phyloP scores from a whole-genome alignment of 106 monocot species.

The Cymbidium sinense region DNA sequence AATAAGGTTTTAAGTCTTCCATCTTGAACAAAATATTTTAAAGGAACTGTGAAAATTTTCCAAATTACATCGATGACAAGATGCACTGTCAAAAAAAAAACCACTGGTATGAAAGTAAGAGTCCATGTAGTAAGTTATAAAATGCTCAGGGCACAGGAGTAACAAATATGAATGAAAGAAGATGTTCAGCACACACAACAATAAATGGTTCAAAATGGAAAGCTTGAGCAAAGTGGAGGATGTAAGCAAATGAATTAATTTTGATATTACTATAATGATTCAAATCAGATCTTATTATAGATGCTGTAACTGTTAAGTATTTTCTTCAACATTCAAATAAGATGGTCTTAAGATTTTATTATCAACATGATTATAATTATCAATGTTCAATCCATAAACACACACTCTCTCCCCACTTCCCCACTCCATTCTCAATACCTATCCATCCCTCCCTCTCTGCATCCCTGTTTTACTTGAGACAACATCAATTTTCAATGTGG shows the following conservation, averaged over 20 bases:
- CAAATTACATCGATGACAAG: not conserved
- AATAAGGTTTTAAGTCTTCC: not conserved
- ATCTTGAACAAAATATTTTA: not conserved
- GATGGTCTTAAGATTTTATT: not conserved
- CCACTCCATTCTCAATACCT: not conserved
- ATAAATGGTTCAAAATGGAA: not conserved
- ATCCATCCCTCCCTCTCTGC: not conserved
- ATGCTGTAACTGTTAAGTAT: too few species aligned
- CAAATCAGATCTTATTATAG: not conserved
- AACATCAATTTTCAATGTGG: not conserved
- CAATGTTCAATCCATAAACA: too few species aligned
- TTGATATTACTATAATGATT: not conserved
- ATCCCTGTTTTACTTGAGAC: not conserved
- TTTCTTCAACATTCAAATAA: slow-evolving; percentile 1
- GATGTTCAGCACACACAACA: not conserved
- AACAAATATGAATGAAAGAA: slow-evolving; percentile 2
- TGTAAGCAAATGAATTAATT: not conserved
- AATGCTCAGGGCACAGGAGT: not conserved
- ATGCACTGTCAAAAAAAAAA: not conserved
- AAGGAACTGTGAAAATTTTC: not conserved
- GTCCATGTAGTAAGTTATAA: not conserved
- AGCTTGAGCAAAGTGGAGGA: not conserved
- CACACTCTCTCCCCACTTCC: not conserved
- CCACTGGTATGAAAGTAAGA: not conserved
- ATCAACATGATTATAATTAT: not conserved